Conservation (phyloP, 371 early-diverging fungal genomes). For the Mucor mucedo region DNA sequence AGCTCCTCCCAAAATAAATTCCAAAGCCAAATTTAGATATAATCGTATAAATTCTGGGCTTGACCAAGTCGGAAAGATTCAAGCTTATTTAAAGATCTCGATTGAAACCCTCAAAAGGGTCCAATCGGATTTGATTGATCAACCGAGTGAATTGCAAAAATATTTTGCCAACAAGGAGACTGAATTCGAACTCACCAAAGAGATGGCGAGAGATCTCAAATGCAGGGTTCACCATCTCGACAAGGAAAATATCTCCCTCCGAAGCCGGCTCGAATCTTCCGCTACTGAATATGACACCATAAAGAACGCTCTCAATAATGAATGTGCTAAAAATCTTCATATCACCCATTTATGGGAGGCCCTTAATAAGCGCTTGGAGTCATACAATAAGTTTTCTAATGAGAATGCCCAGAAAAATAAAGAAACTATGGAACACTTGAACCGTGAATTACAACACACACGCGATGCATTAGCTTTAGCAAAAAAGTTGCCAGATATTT, state of each 20-base stretch:
- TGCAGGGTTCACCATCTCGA: background rate
- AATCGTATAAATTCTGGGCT: background rate
- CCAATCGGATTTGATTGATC: background rate
- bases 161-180: slow-evolving; percentile 1
- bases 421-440: slow-evolving; percentile 11
- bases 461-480: slow-evolving; percentile 2
- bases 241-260: slow-evolving; percentile 9
- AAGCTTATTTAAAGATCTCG: background rate
- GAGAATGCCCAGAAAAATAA: slow-evolving; percentile 3
- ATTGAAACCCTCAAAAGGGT: background rate
- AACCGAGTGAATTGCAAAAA: background rate
- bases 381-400: background rate
- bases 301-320: background rate
- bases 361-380: slow-evolving; percentile 16
- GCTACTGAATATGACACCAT: slow-evolving; percentile 5
- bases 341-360: slow-evolving; percentile 10
- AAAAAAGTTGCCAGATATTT: slow-evolving; percentile 16
- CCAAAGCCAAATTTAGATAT: background rate
- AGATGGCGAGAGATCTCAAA: background rate
- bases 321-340: slow-evolving; percentile 6
- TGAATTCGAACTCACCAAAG: background rate
- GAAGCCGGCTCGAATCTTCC: background rate
- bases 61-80: background rate
- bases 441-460: slow-evolving; percentile 15
- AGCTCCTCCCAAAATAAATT: slow-evolving; percentile 1